Conservation (phyloP, 768 basidiomycete species). For the Phaeotremella skinneri region DNA sequence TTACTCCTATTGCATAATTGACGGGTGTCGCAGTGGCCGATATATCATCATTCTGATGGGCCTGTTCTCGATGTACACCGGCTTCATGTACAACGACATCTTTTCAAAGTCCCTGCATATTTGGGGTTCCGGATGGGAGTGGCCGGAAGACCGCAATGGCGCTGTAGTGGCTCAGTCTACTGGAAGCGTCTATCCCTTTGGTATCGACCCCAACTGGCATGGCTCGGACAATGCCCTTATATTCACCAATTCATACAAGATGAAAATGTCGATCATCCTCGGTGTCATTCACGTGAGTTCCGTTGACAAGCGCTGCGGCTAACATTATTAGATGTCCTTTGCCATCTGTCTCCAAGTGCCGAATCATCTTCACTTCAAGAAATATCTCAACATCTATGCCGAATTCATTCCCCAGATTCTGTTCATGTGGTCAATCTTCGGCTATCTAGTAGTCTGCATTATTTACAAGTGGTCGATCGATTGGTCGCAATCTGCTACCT, state of each 20-base stretch:
- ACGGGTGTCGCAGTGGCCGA: slow-evolving; percentile 66
- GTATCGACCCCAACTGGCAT: slow-evolving; percentile 93
- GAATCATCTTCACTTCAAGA: slow-evolving; percentile 92
- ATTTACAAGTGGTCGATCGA: slow-evolving; percentile 96
- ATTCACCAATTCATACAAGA: slow-evolving; percentile 98
- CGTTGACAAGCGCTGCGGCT: neutral
- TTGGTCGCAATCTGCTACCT: slow-evolving; percentile 68
- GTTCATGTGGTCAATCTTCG: slow-evolving; percentile 96
- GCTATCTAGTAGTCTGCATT: slow-evolving; percentile 90
- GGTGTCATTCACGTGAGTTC: slow-evolving; percentile 88
- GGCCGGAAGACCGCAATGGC: slow-evolving; percentile 59
- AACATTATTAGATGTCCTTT: slow-evolving; percentile 81
- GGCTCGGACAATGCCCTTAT: slow-evolving; percentile 84
- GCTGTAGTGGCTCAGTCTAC: slow-evolving; percentile 60
- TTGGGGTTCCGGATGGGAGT: slow-evolving; percentile 87
- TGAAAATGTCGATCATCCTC: slow-evolving; percentile 97
- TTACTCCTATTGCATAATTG: slow-evolving; percentile 33
- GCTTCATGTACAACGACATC: slow-evolving; percentile 97
- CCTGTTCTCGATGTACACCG: slow-evolving; percentile 92
- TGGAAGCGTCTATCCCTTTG: slow-evolving; percentile 82
- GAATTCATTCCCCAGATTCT: slow-evolving; percentile 97
- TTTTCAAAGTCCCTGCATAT: slow-evolving; percentile 89
- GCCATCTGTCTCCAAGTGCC: slow-evolving; percentile 93
- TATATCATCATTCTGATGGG: slow-evolving; percentile 99
- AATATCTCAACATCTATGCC: slow-evolving; percentile 77